These are phyloP conservation scores for Stylosanthes scabra DNA, from an alignment of 331 rosid genomes.

Conservation along the genomic window DNA sequence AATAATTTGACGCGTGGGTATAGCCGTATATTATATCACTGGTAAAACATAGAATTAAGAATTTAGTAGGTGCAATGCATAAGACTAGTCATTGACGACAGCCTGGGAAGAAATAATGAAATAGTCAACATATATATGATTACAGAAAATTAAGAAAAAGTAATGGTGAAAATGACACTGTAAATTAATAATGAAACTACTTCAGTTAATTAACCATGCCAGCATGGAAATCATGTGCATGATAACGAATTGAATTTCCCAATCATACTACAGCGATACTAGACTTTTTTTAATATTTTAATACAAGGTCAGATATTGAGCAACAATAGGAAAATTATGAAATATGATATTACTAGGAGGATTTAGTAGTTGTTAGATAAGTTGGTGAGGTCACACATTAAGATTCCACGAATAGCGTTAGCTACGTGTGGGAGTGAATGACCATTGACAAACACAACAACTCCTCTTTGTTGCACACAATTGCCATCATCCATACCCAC, in stretches of 20 bases:
- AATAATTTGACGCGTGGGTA: neutral
- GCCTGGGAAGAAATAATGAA: neutral
- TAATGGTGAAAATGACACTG: neutral
- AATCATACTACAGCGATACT: no score
- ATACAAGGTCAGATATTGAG: no score
- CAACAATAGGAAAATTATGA: no score
- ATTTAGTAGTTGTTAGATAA: neutral
- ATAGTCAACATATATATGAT: neutral
- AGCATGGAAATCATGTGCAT: neutral
- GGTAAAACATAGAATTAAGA: neutral
- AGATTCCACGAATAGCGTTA: neutral
- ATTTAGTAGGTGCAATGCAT: neutral
- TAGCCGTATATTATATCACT: neutral
- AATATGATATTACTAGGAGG: neutral
- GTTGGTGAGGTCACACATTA: neutral
- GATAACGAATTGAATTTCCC: neutral
- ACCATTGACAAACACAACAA: neutral
- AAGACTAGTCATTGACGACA: neutral
- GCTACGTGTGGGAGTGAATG: neutral
- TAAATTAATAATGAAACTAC: neutral
- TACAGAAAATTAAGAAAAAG: neutral
- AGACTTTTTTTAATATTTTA: no score
- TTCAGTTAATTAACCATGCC: neutral
- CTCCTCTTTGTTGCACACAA: conserved; percentile 17
- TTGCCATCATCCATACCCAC: conserved; percentile 14